These are phyloP conservation scores for Pseudocercospora fuligena DNA, from an alignment of 2,329 filamentous ascomycete genomes.

Conservation along the genomic window DNA sequence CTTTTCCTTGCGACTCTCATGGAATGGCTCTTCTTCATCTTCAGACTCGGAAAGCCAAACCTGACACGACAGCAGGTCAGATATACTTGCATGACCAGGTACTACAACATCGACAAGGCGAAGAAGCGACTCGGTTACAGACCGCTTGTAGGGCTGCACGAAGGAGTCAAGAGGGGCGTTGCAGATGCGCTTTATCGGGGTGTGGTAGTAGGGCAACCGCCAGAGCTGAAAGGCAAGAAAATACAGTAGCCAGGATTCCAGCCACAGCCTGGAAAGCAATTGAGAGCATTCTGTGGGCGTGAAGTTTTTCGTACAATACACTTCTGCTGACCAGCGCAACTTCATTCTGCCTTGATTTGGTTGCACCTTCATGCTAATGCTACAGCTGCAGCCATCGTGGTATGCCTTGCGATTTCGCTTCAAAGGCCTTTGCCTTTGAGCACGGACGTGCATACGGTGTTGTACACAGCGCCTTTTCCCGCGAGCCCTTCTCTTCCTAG, in stretches of 20 bases:
- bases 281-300: background rate
- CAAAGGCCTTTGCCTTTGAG: background rate
- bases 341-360: background rate
- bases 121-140: slow-evolving; percentile 70
- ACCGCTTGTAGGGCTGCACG: slow-evolving; percentile 69
- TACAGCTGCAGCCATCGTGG: background rate
- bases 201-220: slow-evolving; percentile 41
- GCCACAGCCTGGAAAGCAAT: background rate
- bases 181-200: slow-evolving; percentile 46
- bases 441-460: background rate
- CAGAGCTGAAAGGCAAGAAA: slow-evolving; percentile 41
- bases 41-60: slow-evolving; percentile 51
- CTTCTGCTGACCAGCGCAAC: background rate
- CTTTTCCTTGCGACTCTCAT: slow-evolving; percentile 49
- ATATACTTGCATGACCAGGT: slow-evolving; percentile 75
- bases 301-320: background rate
- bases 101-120: slow-evolving; percentile 78
- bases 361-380: background rate
- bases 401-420: background rate
- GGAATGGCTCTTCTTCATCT: slow-evolving; percentile 52
- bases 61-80: slow-evolving; percentile 57
- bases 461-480: background rate
- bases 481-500: background rate
- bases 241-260: slow-evolving; percentile 11
- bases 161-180: slow-evolving; percentile 60